Evolutionary conservation across 2,329 filamentous ascomycete genomes (phyloP), one percentile per base, ranked within the genome.

Genomic region (Aspergillus floridensis): DNA sequence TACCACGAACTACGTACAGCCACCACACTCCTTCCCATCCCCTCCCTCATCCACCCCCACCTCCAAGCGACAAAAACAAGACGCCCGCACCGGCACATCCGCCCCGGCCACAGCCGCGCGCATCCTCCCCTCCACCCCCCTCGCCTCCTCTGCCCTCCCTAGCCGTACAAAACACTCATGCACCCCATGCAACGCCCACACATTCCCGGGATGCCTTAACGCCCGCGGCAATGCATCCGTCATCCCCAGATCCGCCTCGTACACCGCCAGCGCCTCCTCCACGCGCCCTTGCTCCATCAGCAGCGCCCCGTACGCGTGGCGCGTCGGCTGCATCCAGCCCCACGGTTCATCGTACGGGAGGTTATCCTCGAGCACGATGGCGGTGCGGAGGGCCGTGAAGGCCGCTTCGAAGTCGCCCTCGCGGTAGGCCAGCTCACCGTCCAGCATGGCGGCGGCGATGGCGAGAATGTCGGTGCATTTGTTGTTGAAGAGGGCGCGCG

Each of bases 291-390:
- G 87, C 68, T 91, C 89, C 21, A 90, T 77, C 22, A 89, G 70
- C 3, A 91, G 76, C 0, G 88, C 88, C 1, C 85, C 88, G 56
- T 87, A 88, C 0, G 88, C 88, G 69, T 91, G 89, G 1, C 88
- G 78, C 0, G 84, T 83, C 0, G 88, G 88, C 68, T 89, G 86
- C 88, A 91, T 90, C 88, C 88, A 91, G 0, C 86, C 85, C 88
- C 88, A 90, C 0, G 89, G 89, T 69, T 92, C 89, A 53, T 87
- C 86, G 62, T 89, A 91, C 0, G 84, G 84, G 19, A 91, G 78
- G 0, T 70, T 73, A 63, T 89, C 87, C 63, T 90, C 86, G 0
- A 83, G 77, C 1, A 74, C 68, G 21, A 89, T 84, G 0, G 87
- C 81, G 6, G 75, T 74, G 1, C 81, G 79, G 1, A 92, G 76